A percentile compares a stretch with the other conserved stretches of the same genome.
These are phyloP conservation scores for Dictyophora rubrovolvata DNA, from an alignment of 768 basidiomycete genomes.

Conservation along the genomic window DNA sequence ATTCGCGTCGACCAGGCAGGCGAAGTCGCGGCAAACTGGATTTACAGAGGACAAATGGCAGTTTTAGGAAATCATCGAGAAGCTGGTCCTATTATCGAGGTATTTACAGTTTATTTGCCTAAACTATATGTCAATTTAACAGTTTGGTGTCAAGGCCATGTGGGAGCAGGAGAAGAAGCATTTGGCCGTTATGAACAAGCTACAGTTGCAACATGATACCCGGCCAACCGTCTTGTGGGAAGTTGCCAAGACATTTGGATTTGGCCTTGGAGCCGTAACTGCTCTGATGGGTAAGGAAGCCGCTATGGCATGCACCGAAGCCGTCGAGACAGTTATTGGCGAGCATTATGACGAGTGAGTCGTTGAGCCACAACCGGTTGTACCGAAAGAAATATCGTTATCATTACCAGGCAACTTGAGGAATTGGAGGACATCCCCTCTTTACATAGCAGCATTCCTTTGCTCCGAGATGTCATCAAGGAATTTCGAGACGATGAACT, in stretches of 20 bases:
- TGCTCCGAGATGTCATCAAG: slow-evolving; percentile 59
- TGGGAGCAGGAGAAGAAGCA: slow-evolving; percentile 96
- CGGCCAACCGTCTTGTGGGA: slow-evolving; percentile 79
- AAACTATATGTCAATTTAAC: slow-evolving; percentile 1
- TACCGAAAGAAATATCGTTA: not conserved
- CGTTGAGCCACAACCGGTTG: not conserved
- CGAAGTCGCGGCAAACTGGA: slow-evolving; percentile 92
- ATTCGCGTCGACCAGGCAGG: slow-evolving; percentile 93
- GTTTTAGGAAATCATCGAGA: slow-evolving; percentile 52
- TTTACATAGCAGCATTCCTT: slow-evolving; percentile 67
- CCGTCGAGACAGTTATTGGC: slow-evolving; percentile 94
- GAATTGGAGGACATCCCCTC: slow-evolving; percentile 53
- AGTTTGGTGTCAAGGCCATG: slow-evolving; percentile 61
- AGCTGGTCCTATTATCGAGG: slow-evolving; percentile 64
- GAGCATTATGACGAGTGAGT: slow-evolving; percentile 97
- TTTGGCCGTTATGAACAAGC: slow-evolving; percentile 71
- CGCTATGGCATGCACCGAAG: slow-evolving; percentile 98
- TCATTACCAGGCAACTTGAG: slow-evolving; percentile 59
- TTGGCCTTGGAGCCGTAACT: slow-evolving; percentile 75
- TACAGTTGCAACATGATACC: slow-evolving; percentile 73
- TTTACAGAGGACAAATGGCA: slow-evolving; percentile 80
- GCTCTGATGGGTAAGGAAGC: slow-evolving; percentile 86
- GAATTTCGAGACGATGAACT: slow-evolving; percentile 94
- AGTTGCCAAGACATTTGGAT: slow-evolving; percentile 79
- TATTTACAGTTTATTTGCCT: slow-evolving; percentile 22